Evolutionary conservation across 441 rosid species (phyloP).

Genomic region (Populus hybrid): DNA sequence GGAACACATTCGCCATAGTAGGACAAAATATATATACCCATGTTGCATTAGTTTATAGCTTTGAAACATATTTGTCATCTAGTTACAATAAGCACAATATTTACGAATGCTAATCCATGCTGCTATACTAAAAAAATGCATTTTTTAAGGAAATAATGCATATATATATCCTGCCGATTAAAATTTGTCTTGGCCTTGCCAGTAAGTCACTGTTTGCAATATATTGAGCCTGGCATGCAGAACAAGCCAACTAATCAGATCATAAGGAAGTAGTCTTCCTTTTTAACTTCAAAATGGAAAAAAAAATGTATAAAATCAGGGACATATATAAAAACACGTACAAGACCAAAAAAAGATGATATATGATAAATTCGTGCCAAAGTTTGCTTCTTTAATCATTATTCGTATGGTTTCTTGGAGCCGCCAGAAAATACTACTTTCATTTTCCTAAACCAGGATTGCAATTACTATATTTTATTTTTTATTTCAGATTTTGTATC

Average conservation of each 20-base stretch:
- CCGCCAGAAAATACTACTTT: neutral
- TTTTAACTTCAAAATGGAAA: neutral
- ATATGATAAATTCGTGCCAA: too few species aligned
- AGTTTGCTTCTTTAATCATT: neutral
- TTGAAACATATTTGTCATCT: neutral
- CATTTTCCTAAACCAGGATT: neutral
- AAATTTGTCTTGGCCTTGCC: neutral
- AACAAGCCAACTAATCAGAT: neutral
- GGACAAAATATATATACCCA: neutral
- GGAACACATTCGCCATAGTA: neutral
- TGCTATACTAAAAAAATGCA: neutral
- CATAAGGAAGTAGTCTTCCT: neutral
- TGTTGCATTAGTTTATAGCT: constrained; percentile 7
- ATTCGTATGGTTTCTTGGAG: neutral
- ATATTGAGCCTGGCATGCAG: neutral
- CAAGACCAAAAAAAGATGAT: too few species aligned
- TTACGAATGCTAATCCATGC: neutral
- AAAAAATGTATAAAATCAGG: neutral
- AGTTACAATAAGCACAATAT: neutral
- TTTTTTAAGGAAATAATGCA: too few species aligned
- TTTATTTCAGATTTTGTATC: neutral
- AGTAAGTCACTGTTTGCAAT: neutral
- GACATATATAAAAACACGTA: too few species aligned
- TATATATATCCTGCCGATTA: neutral
- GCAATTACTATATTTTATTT: too few species aligned